phyloP scores from a whole-genome alignment of 1,139 yeast species.

The Cylindricascospora bacillispora region DNA sequence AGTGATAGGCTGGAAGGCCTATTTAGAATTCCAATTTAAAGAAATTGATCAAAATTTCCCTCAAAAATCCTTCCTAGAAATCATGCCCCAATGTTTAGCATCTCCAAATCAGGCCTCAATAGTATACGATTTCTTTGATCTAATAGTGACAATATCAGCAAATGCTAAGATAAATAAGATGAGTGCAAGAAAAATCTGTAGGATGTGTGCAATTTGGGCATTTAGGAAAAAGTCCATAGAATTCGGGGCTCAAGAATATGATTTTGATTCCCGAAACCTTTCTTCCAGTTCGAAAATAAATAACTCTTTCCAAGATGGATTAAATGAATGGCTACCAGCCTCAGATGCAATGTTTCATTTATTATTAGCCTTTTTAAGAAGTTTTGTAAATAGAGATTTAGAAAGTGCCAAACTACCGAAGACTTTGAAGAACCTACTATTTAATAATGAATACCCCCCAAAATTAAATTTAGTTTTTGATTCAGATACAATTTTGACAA shows the following conservation, averaged over 20 bases:
- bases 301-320: conserved; percentile 51
- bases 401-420: conserved; percentile 45
- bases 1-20: conserved; percentile 77
- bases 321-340: conserved; percentile 66
- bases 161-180: conserved; percentile 68
- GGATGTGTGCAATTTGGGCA: conserved; percentile 86
- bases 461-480: conserved; percentile 28
- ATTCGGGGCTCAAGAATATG: conserved; percentile 8
- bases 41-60: conserved; percentile 58
- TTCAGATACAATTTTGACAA: conserved; percentile 37
- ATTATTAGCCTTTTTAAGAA: conserved; percentile 61
- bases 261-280: conserved; percentile 11
- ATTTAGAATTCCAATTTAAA: conserved; percentile 50
- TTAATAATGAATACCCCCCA: conserved; percentile 59
- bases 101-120: conserved; percentile 85
- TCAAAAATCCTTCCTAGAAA: conserved; percentile 58
- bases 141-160: conserved; percentile 69
- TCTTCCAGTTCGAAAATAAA: conserved; percentile 7
- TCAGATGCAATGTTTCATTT: conserved; percentile 81
- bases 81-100: conserved; percentile 72
- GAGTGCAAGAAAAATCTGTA: conserved; percentile 68
- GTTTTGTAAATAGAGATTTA: conserved; percentile 58
- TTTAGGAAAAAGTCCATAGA: conserved; percentile 33
- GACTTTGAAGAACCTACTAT: conserved; percentile 47
- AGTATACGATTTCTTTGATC: conserved; percentile 74